Base-by-base conservation (phyloP, 305 asterid species). In the Fraxinus velutina region DNA sequence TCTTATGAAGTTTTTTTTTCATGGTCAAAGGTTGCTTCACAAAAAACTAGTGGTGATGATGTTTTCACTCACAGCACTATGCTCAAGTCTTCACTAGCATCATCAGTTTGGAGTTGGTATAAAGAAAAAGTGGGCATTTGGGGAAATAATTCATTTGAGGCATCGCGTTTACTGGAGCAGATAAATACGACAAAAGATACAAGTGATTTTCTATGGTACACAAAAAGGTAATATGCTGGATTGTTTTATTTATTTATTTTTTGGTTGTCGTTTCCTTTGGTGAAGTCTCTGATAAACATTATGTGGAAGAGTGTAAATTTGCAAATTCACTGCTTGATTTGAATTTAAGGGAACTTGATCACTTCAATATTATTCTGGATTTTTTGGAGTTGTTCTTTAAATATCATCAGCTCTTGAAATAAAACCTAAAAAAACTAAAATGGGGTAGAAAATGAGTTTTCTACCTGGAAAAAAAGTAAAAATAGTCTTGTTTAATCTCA, bases 131-230 rank as follows among this genome's bases (percentile, higher is more conserved):
- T 87, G 9, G 97, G 97, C 5, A 34, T 87, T 55, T 87, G 87
- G 83, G 87, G 91, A 50, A 89, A 86, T 83, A 78, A 83, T 77
- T 89, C 94, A 13, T 90, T 92, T 82, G 74, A 42, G 77, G 88
- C 89, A 77, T 84, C 89, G 6, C 80, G 84, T 42, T 80, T 93
- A 71, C 87, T 93, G 77, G 97, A 93, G 91, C 97, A 93, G 85
- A 92, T 93, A 88, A 93, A 92, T 84, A 91, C 94, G 50, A 93
- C 97, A 19, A 90, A 91, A 86, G 97, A 93, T 82, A 76, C 84
- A 13, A 92, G 94, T 80, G 97, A 93, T 86, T 92, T 88, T 86
- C 89, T 93, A 36, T 93, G 97, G 97, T 93, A 92, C 76, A 89
- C 92, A 12, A 93, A 87, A 83, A 89, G 95, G 92, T 88, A 77